phyloP scores from a whole-genome alignment of 2,329 filamentous ascomycete species.

The Venturia carpophila region DNA sequence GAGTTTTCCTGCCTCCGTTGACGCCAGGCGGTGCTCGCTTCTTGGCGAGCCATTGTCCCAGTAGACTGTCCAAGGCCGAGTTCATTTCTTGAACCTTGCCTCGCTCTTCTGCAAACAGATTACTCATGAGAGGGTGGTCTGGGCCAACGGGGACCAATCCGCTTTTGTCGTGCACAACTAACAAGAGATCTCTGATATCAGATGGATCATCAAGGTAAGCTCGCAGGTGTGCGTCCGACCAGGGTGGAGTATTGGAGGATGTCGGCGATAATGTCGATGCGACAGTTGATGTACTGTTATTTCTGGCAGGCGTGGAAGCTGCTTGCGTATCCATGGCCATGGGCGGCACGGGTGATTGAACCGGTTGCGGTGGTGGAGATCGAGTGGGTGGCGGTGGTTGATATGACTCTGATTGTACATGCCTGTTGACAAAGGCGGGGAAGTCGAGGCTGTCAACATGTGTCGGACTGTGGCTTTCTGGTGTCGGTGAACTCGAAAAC shows the following conservation, averaged over 20 bases:
- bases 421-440: background rate
- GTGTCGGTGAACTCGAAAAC: background rate
- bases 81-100: constrained; percentile 81
- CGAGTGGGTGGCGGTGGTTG: constrained; percentile 13
- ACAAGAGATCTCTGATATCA: constrained; percentile 80
- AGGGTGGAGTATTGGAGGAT: constrained; percentile 44
- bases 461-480: constrained; percentile 8
- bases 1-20: background rate
- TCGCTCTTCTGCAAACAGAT: constrained; percentile 80
- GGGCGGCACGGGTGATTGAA: background rate
- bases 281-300: constrained; percentile 15
- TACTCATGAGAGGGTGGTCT: constrained; percentile 78
- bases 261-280: constrained; percentile 6
- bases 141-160: constrained; percentile 68
- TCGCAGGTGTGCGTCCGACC: constrained; percentile 80
- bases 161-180: constrained; percentile 87
- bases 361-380: constrained; percentile 16
- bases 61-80: constrained; percentile 78
- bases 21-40: constrained; percentile 24
- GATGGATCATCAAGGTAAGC: constrained; percentile 73
- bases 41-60: constrained; percentile 65
- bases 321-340: background rate
- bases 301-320: background rate
- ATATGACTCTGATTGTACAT: background rate
- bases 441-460: background rate